Evolutionary conservation across 2,329 filamentous ascomycete genomes (phyloP).

Genomic region (Dactylellina sp.): DNA sequence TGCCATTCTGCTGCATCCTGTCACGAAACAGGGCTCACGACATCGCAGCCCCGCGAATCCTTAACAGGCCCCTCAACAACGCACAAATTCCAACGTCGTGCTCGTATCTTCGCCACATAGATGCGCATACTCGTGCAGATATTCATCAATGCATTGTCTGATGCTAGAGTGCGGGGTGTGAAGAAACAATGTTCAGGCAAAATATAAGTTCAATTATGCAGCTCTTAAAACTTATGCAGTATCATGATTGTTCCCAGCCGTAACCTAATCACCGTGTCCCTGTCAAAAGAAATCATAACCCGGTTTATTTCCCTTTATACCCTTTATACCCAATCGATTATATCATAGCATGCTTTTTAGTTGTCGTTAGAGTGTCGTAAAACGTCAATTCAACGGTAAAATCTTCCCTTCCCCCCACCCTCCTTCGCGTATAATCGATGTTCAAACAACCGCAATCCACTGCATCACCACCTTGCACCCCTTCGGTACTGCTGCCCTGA

Average conservation of each 20-base stretch:
- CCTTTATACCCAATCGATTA: too few species aligned
- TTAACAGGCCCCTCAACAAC: constrained; percentile 16
- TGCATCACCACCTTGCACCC: constrained; percentile 53
- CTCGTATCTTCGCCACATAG: constrained; percentile 11
- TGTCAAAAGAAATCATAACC: too few species aligned
- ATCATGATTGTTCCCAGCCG: not conserved
- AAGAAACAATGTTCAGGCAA: too few species aligned
- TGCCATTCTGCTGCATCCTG: not conserved
- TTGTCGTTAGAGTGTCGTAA: constrained; percentile 1
- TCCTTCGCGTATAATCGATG: not conserved
- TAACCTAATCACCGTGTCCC: too few species aligned
- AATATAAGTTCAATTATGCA: too few species aligned
- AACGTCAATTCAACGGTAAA: not conserved
- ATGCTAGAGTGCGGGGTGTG: too few species aligned
- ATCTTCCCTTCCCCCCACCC: not conserved
- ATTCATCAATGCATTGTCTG: too few species aligned
- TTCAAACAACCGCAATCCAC: constrained; percentile 45
- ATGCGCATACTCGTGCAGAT: too few species aligned
- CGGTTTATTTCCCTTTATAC: too few species aligned
- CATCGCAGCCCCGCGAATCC: constrained; percentile 13
- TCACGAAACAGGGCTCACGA: too few species aligned
- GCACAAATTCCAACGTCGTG: constrained; percentile 30
- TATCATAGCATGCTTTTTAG: not conserved
- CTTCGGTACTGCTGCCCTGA: constrained; percentile 35
- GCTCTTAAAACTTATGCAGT: too few species aligned